Percentiles rank a stretch among this genome's conserved stretches.
Evolutionary conservation across 2,329 filamentous ascomycete genomes (phyloP).

Genomic region (Phoma sp.): DNA sequence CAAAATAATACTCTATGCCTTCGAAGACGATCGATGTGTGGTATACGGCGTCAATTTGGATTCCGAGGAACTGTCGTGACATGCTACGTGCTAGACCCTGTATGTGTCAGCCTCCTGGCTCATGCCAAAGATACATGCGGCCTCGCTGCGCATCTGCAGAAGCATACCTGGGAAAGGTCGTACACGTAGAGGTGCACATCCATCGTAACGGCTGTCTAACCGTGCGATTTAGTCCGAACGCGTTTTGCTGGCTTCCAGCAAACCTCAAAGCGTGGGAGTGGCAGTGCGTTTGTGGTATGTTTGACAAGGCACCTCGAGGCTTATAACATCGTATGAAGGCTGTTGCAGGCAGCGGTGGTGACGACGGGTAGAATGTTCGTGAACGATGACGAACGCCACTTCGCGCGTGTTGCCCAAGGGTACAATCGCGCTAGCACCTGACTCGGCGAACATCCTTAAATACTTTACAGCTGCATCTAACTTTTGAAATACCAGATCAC

Average conservation of each 20-base stretch:
- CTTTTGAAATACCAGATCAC: no score
- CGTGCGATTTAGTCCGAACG: conserved; percentile 1
- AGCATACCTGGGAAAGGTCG: conserved; percentile 54
- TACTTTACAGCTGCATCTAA: no score
- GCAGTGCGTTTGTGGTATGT: no score
- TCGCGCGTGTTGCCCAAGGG: conserved; percentile 13
- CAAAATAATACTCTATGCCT: conserved; percentile 89
- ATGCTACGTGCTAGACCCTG: conserved; percentile 63
- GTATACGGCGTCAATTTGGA: conserved; percentile 88
- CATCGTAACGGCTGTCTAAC: conserved; percentile 41
- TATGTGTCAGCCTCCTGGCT: conserved; percentile 9
- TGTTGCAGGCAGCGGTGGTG: conserved; percentile 13
- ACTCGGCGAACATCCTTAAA: conserved; percentile 1
- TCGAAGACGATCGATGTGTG: conserved; percentile 89
- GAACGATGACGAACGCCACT: conserved; percentile 20
- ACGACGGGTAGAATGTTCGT: conserved; percentile 16
- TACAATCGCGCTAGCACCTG: conserved; percentile 33
- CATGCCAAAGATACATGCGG: not conserved
- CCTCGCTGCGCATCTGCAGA: not conserved
- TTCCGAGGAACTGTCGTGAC: conserved; percentile 66
- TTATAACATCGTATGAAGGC: not conserved
- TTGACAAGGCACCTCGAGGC: not conserved
- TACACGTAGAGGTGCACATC: conserved; percentile 60
- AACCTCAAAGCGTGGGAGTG: no score
- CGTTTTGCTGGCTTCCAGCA: not conserved